Percentiles rank a stretch among this genome's conserved stretches.
These are phyloP conservation scores for Daldinia bambusicola DNA, from an alignment of 495 filamentous ascomycete species.

Conservation along the genomic window DNA sequence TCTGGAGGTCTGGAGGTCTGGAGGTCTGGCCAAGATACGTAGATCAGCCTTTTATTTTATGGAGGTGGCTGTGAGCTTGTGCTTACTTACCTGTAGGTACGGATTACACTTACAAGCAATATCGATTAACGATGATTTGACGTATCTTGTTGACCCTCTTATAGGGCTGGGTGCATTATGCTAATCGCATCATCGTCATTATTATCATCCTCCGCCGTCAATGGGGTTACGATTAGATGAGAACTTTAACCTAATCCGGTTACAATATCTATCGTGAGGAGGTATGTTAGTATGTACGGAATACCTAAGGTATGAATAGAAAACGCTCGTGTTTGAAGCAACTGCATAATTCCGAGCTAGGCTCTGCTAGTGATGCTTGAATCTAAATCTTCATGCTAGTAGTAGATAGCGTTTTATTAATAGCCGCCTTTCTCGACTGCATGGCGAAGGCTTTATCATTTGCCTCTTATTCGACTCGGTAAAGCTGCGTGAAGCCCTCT, in stretches of 20 bases:
- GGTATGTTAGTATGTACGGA: background rate
- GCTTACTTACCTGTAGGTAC: no score
- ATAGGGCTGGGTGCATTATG: constrained; percentile 33
- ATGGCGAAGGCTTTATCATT: background rate
- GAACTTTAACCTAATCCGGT: background rate
- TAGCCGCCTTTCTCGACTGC: background rate
- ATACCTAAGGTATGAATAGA: no score
- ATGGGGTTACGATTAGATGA: constrained; percentile 6
- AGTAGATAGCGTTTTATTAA: background rate
- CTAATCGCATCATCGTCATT: constrained; percentile 7
- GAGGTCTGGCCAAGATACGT: constrained; percentile 34
- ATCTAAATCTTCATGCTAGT: background rate
- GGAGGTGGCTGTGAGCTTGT: constrained; percentile 40
- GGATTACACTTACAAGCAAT: background rate
- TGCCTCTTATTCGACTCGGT: background rate
- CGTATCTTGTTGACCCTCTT: constrained; percentile 15
- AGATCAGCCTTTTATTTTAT: constrained; percentile 28
- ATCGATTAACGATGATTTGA: no score
- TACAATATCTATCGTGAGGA: background rate
- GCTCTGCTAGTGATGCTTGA: background rate
- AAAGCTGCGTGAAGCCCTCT: constrained; percentile 1
- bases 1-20: background rate
- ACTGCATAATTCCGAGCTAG: background rate
- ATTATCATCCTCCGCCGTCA: background rate
- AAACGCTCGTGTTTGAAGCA: background rate